Base-by-base conservation (phyloP, 2,329 filamentous ascomycete species). In the Corniculantispora saksenae region DNA sequence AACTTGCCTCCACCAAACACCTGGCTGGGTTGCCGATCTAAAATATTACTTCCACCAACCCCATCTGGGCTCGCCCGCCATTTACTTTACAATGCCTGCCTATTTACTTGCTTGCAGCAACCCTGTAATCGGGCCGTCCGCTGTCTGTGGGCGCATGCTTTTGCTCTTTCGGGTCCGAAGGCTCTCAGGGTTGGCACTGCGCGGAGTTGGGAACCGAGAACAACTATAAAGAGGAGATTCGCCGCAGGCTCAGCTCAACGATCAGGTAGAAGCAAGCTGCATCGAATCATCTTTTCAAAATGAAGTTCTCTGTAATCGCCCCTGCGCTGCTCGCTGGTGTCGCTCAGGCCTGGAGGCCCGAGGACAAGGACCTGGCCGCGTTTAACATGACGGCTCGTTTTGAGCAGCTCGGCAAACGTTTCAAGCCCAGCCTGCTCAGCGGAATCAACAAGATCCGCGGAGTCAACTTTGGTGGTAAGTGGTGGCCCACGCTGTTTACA, bases 381-480 rank as follows among this genome's bases (percentile, higher is more conserved):
- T 76, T 76, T 66, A 76, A 76, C 67, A 71, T 71, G 66, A 75
- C 72, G 2, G 67, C 68, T 59, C 73, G 73, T 23, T 73, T 72
- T 35, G 72, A 72, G 64, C 45, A 74, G 64, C 71, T 76, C 17
- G 74, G 73, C 53, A 76, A 75, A 67, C 72, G 74, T 2, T 75
- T 73, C 61, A 53, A 72, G 66, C 74, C 74, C 17, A 67, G 67
- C 9, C 68, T 75, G 3, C 67, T 70, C 17, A 47, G 17, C 23
- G 64, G 59, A 9, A 58, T 66, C 25, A 66, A 61, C 60, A 84
- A 83, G 70, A 81, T 86, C 65, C 80, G 83, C 9, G 84, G 83
- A 48, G 83, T 86, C 65, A 86, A 85, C 70, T 76, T 85, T 50
- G 82, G 84, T 23, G 80, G 80, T 21, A 77, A 78, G 48, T 62